Evolutionary conservation across 2,329 filamentous ascomycete genomes (phyloP).

Genomic region (Penicillium sp.): DNA sequence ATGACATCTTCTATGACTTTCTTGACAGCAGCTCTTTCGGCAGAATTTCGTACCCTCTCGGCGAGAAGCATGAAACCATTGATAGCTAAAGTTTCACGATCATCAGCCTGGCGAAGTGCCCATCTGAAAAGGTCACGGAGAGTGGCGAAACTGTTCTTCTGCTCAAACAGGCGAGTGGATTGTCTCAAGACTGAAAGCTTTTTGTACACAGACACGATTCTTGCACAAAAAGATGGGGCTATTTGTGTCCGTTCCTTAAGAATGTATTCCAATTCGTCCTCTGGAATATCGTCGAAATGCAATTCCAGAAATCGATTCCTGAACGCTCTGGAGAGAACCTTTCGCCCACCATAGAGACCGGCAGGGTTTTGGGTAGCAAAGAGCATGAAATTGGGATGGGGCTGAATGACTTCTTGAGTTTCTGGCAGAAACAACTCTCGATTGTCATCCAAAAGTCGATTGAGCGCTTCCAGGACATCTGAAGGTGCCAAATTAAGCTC

Average conservation of each 20-base stretch:
- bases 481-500: constrained; percentile 96
- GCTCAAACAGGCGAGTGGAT: constrained; percentile 86
- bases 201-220: constrained; percentile 90
- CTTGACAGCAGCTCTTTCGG: constrained; percentile 81
- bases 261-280: constrained; percentile 88
- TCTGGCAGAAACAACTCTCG: constrained; percentile 92
- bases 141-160: constrained; percentile 96
- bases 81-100: constrained; percentile 78
- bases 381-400: constrained; percentile 93
- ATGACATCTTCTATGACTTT: constrained; percentile 85
- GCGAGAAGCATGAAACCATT: constrained; percentile 96
- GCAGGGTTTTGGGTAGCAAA: constrained; percentile 98
- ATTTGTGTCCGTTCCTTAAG: constrained; percentile 83
- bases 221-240: constrained; percentile 82
- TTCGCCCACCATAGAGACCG: constrained; percentile 90
- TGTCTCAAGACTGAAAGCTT: constrained; percentile 87
- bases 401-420: constrained; percentile 88
- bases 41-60: constrained; percentile 86
- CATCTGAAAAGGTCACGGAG: constrained; percentile 93
- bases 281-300: constrained; percentile 96
- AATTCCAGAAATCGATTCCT: constrained; percentile 95
- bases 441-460: constrained; percentile 93
- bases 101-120: constrained; percentile 81
- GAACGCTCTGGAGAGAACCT: constrained; percentile 89
- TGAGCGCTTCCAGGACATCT: constrained; percentile 93